Percentiles rank a stretch among this genome's conserved stretches.
Conservation (phyloP, 192 early-diverging fungal species). For the Coemansia aciculifera region DNA sequence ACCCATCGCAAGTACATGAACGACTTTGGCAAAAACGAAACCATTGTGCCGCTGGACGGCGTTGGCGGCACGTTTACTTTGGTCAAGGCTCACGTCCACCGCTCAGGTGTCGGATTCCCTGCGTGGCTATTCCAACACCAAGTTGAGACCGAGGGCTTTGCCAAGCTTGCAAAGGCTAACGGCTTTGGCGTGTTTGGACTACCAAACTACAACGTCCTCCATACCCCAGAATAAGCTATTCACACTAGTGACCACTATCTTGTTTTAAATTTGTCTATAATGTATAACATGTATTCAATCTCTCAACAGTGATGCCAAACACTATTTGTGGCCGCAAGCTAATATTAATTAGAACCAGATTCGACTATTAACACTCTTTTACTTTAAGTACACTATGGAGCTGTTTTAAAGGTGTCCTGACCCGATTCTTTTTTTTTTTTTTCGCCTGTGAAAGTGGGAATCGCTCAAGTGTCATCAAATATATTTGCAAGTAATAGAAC, state of each 20-base stretch:
- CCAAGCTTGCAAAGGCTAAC: slow-evolving; percentile 65
- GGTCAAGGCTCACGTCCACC: slow-evolving; percentile 65
- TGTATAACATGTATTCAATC: too few species aligned
- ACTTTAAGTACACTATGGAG: too few species aligned
- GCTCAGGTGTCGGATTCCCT: slow-evolving; percentile 65
- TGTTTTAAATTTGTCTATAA: neutral
- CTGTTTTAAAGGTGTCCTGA: too few species aligned
- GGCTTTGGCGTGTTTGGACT: slow-evolving; percentile 65
- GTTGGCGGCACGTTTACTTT: slow-evolving; percentile 69
- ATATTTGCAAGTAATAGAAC: neutral
- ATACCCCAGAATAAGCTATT: slow-evolving; percentile 34
- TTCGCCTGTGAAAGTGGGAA: too few species aligned
- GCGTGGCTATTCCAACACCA: slow-evolving; percentile 62
- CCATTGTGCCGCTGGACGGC: slow-evolving; percentile 61
- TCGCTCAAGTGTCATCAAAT: neutral
- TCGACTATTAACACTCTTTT: too few species aligned
- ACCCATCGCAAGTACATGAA: slow-evolving; percentile 48
- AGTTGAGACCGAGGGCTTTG: slow-evolving; percentile 73
- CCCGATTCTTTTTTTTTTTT: too few species aligned
- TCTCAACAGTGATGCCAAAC: neutral
- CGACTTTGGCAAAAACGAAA: slow-evolving; percentile 39
- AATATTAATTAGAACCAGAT: too few species aligned
- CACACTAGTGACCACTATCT: neutral
- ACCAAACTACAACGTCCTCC: slow-evolving; percentile 63
- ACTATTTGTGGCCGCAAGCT: too few species aligned